These are phyloP conservation scores for Phaseolus coccineus DNA, from an alignment of 331 rosid species.

Conservation along the genomic window DNA sequence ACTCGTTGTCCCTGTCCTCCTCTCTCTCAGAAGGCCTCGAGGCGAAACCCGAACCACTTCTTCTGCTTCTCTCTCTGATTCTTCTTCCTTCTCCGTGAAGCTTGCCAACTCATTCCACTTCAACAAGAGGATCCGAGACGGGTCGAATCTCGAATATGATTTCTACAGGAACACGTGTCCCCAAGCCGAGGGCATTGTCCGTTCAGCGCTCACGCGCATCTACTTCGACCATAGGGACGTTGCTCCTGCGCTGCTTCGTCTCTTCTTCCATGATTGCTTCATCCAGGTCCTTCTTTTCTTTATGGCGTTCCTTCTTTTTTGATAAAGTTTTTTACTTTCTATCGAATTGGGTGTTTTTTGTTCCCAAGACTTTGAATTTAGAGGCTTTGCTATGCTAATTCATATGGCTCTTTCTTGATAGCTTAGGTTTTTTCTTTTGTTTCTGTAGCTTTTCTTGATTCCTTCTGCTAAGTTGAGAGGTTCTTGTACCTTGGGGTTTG, in stretches of 20 bases:
- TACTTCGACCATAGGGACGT: slow-evolving; percentile 58
- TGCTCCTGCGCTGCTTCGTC: slow-evolving; percentile 76
- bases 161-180: slow-evolving; percentile 71
- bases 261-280: slow-evolving; percentile 94
- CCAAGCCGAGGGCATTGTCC: slow-evolving; percentile 62
- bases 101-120: slow-evolving; percentile 39
- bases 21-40: slow-evolving; percentile 63
- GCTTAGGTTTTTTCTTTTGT: not conserved
- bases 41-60: slow-evolving; percentile 44
- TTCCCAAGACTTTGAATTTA: not conserved
- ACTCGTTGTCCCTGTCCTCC: slow-evolving; percentile 48
- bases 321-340: not conserved
- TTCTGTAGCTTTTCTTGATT: not conserved
- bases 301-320: not conserved
- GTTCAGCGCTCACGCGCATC: slow-evolving; percentile 56
- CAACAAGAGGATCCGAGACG: slow-evolving; percentile 45
- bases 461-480: not conserved
- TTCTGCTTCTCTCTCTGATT: not conserved
- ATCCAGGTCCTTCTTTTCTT: slow-evolving; percentile 55
- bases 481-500: too few species aligned
- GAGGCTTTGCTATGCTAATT: not conserved
- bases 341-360: slow-evolving; percentile 4
- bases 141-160: slow-evolving; percentile 59
- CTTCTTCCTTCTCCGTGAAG: slow-evolving; percentile 29
- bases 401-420: slow-evolving; percentile 20